Evolutionary conservation across 2,329 filamentous ascomycete genomes (phyloP).

Genomic region (Trichocomaceae sp.): DNA sequence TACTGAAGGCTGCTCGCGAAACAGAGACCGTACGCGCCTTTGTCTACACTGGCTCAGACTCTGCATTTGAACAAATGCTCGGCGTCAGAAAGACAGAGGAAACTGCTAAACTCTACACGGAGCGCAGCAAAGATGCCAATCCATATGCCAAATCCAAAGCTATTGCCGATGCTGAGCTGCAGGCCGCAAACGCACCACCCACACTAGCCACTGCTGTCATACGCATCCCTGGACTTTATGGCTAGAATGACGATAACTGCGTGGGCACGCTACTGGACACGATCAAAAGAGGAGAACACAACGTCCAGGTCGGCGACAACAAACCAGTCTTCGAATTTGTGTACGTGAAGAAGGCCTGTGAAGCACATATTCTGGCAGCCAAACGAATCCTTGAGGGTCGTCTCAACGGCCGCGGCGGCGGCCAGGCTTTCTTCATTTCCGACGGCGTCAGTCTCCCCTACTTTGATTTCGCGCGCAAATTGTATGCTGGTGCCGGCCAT

Average conservation of each 20-base stretch:
- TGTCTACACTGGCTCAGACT: constrained; percentile 7
- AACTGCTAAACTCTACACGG: constrained; percentile 5
- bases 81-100: constrained; percentile 8
- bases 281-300: constrained; percentile 5
- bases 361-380: constrained; percentile 9
- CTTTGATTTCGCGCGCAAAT: constrained; percentile 7
- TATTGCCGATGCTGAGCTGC: constrained; percentile 8
- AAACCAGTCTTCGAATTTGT: constrained; percentile 7
- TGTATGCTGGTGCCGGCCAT: constrained; percentile 6
- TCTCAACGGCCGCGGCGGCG: neutral
- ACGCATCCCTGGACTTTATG: constrained; percentile 9
- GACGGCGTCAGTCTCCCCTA: constrained; percentile 9
- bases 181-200: constrained; percentile 3
- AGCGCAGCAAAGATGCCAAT: constrained; percentile 3
- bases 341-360: constrained; percentile 6
- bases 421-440: constrained; percentile 8
- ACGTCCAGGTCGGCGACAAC: constrained; percentile 7
- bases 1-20: constrained; percentile 1
- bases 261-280: neutral
- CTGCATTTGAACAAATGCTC: constrained; percentile 5
- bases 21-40: neutral
- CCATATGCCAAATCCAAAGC: constrained; percentile 8
- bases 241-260: constrained; percentile 4
- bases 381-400: constrained; percentile 3
- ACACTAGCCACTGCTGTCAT: constrained; percentile 3